Evolutionary conservation across 371 early-diverging fungal genomes (phyloP).

Genomic region (Mucor circinelloides): DNA sequence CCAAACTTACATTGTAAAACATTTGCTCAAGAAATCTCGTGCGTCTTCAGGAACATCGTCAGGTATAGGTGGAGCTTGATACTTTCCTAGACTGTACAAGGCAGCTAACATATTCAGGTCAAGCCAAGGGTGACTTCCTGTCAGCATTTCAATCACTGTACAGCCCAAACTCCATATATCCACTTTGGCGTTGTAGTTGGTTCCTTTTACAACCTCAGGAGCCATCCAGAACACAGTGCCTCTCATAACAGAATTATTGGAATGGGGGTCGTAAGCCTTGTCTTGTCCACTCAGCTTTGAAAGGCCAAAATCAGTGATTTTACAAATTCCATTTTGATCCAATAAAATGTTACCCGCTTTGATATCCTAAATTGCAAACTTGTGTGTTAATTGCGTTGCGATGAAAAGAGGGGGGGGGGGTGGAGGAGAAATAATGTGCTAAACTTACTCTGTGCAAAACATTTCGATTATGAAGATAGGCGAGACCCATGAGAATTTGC

Average conservation of each 20-base stretch:
- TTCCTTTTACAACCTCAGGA: conserved; percentile 87
- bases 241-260: conserved; percentile 49
- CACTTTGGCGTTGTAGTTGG: conserved; percentile 78
- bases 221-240: conserved; percentile 91
- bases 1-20: conserved; percentile 68
- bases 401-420: not conserved
- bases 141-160: conserved; percentile 96
- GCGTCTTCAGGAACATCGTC: conserved; percentile 67
- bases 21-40: conserved; percentile 74
- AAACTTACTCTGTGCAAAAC: conserved; percentile 90
- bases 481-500: conserved; percentile 93
- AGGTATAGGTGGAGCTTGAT: conserved; percentile 83
- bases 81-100: conserved; percentile 81
- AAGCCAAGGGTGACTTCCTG: conserved; percentile 91
- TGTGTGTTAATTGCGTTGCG: not conserved
- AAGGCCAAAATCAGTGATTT: conserved; percentile 99
- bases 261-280: conserved; percentile 53
- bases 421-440: not conserved
- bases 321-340: conserved; percentile 86
- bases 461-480: conserved; percentile 92
- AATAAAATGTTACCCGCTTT: conserved; percentile 94
- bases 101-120: conserved; percentile 86
- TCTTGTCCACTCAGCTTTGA: conserved; percentile 80
- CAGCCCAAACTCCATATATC: conserved; percentile 91
- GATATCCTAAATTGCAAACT: conserved; percentile 66